Base-by-base conservation (phyloP, 495 filamentous ascomycete species). In the Podospora fimiseda region DNA sequence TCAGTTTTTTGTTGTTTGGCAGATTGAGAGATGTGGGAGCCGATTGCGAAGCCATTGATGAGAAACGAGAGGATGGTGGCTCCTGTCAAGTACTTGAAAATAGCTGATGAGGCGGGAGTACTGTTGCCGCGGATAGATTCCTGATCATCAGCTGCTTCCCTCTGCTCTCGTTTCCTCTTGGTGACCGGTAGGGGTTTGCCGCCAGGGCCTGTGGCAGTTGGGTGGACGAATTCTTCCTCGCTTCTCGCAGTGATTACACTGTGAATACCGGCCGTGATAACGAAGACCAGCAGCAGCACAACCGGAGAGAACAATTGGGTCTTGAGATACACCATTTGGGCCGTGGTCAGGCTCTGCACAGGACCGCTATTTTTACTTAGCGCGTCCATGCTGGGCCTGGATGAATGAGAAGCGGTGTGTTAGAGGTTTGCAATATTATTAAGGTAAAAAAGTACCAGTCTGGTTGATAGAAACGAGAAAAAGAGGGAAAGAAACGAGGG, bases 161-260 rank as follows among this genome's bases (percentile, higher is more conserved):
- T 57, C 30, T 70, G 61, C 44, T 68, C 60, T 38, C 67, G 61
- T 62, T 71, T 74, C 54, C 65, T 68, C 56, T 74, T 76, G 54
- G 74, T 79, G 48, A 76, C 63, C 27, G 90, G 89, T 19, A 95
- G 72, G 14, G 88, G 87, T 63, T 90, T 88, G 48, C 90, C 90
- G 33, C 87, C 88, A 0, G 89, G 90, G 13, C 90, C 88, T 44
- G 38, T 68, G 47, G 64, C 65, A 24, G 62, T 64, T 21, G 74
- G 68, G 9, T 51, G 53, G 43, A 66, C 61, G 16, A 71, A 53
- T 53, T 71, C 67, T 27, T 73, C 71, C 50, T 71, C 71, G n/a
- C 63, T 68, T 47, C 65, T 68, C 38, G 73, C 67, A 24, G 59
- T 70, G 67, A 72, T 59, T 27, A 77, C 64, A 50, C 70, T 73